Conservation (phyloP, 805 yeast genomes). For the Grigorovia humatica region DNA sequence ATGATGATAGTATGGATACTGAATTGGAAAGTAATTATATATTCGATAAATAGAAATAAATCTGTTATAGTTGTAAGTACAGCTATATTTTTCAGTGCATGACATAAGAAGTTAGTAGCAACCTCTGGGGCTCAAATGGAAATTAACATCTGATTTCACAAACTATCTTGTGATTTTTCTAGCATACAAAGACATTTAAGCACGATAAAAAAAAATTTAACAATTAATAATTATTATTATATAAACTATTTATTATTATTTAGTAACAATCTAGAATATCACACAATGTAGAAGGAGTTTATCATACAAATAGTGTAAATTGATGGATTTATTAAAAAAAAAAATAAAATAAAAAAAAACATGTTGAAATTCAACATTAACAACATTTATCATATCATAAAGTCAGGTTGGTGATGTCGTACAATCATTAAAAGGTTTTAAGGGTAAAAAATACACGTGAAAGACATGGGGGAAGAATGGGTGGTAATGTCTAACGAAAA, state of each 20-base stretch:
- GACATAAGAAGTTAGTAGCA: too few species aligned
- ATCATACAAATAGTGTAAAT: background rate
- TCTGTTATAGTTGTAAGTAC: too few species aligned
- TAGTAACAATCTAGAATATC: background rate
- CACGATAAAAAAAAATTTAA: too few species aligned
- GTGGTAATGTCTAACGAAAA: background rate
- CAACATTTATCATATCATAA: background rate
- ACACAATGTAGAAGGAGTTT: background rate
- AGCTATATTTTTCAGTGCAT: too few species aligned
- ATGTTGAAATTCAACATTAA: too few species aligned
- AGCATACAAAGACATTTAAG: too few species aligned
- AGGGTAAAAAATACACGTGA: background rate
- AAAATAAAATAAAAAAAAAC: too few species aligned
- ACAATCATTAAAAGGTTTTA: background rate
- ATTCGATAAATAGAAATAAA: constrained; percentile 8
- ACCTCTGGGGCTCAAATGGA: background rate
- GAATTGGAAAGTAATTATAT: constrained; percentile 24
- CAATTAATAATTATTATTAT: too few species aligned
- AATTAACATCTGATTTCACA: background rate
- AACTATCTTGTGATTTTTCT: background rate
- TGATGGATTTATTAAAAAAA: background rate
- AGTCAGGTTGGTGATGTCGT: background rate
- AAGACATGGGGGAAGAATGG: background rate
- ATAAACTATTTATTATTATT: too few species aligned
- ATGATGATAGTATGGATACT: constrained; percentile 18